phyloP scores from a whole-genome alignment of 495 filamentous ascomycete genomes.

The Aspergillus wentii region DNA sequence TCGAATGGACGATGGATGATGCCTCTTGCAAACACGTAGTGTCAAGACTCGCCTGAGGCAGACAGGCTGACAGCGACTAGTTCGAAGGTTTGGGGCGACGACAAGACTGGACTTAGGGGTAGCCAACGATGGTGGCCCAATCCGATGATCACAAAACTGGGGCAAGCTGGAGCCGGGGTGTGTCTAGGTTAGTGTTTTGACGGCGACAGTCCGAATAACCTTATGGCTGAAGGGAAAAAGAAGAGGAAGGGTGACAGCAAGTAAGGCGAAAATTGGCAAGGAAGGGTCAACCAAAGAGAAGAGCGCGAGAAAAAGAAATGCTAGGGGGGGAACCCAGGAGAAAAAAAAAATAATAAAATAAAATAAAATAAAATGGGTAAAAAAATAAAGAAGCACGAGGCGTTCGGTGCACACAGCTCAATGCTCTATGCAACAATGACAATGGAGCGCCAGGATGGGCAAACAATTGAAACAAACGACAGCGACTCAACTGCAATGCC shows the following conservation, averaged over 20 bases:
- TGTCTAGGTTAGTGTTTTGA: too few species aligned
- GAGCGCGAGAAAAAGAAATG: neutral
- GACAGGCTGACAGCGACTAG: too few species aligned
- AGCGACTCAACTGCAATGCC: slow-evolving; percentile 2
- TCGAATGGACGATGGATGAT: too few species aligned
- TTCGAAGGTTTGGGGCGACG: neutral
- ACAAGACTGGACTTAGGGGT: neutral
- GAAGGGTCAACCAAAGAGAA: neutral
- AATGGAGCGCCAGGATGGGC: neutral
- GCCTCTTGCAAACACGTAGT: too few species aligned
- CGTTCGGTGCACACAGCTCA: slow-evolving; percentile 1
- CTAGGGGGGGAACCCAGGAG: neutral
- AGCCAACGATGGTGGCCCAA: too few species aligned
- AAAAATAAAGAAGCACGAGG: neutral
- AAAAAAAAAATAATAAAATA: neutral
- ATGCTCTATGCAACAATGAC: slow-evolving; percentile 5
- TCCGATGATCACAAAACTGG: too few species aligned
- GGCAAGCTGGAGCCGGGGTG: too few species aligned
- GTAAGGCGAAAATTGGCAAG: neutral
- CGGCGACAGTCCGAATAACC: too few species aligned
- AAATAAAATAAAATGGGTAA: neutral
- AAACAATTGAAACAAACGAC: slow-evolving; percentile 14
- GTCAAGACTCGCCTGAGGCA: too few species aligned
- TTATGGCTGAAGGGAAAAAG: neutral
- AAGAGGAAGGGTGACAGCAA: slow-evolving; percentile 1